Conservation (phyloP, 2,329 filamentous ascomycete genomes). For the Pseudonectria buxi region DNA sequence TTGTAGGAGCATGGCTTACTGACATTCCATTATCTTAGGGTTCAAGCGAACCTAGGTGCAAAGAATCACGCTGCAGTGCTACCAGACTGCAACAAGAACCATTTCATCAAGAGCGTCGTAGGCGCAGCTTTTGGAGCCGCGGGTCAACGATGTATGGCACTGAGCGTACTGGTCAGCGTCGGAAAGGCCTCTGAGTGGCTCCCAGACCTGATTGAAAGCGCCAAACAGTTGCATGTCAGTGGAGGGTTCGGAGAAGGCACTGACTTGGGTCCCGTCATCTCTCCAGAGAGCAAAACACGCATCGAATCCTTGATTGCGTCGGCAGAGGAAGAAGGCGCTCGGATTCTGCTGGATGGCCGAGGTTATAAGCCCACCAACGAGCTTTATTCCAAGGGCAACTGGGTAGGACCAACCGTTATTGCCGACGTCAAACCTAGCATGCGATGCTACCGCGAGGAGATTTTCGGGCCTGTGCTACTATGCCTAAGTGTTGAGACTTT, state of each 20-base stretch:
- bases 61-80: conserved; percentile 65
- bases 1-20: no score
- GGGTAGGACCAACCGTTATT: conserved; percentile 75
- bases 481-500: conserved; percentile 71
- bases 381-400: conserved; percentile 38
- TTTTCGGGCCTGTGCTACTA: conserved; percentile 76
- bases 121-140: conserved; percentile 64
- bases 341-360: conserved; percentile 15
- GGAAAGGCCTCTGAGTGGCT: conserved; percentile 62
- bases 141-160: conserved; percentile 63
- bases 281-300: conserved; percentile 12
- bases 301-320: conserved; percentile 16
- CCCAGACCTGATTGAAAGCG: conserved; percentile 54
- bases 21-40: conserved; percentile 14
- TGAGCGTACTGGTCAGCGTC: conserved; percentile 58
- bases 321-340: conserved; percentile 15
- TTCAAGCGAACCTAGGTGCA: conserved; percentile 62
- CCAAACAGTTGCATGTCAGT: conserved; percentile 41
- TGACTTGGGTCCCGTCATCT: conserved; percentile 18
- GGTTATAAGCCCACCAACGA: conserved; percentile 12
- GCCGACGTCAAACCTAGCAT: conserved; percentile 71
- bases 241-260: conserved; percentile 16
- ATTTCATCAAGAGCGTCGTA: conserved; percentile 57
- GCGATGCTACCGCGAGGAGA: conserved; percentile 76
- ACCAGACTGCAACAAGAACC: conserved; percentile 64